A percentile compares a stretch with the other conserved stretches of the same genome.
phyloP scores from a whole-genome alignment of 441 rosid species.

The Pelargonium myrrhifolium region DNA sequence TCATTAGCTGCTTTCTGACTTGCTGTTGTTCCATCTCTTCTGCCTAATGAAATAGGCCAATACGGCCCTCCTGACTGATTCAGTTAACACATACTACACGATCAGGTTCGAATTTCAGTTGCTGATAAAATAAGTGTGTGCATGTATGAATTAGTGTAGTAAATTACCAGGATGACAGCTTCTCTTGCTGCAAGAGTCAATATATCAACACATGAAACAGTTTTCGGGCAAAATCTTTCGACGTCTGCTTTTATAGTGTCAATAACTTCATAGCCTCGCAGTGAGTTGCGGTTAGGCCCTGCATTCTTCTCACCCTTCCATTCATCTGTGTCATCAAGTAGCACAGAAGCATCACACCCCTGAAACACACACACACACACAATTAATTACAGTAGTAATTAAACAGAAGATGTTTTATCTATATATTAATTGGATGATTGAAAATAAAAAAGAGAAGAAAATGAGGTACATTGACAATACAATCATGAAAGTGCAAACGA shows the following conservation, averaged over 20 bases:
- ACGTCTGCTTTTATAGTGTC: conserved; percentile 47
- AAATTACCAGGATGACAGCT: conserved; percentile 42
- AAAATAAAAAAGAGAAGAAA: too few species aligned
- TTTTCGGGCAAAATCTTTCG: conserved; percentile 51
- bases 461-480: conserved; percentile 64
- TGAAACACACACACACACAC: background rate
- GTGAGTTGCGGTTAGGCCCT: conserved; percentile 42
- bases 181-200: conserved; percentile 58
- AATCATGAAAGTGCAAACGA: conserved; percentile 67
- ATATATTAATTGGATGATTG: too few species aligned
- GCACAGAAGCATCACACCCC: conserved; percentile 65
- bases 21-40: conserved; percentile 48
- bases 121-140: too few species aligned
- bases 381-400: too few species aligned
- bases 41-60: conserved; percentile 45
- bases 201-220: conserved; percentile 61
- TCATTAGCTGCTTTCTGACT: conserved; percentile 39
- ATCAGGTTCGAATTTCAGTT: too few species aligned
- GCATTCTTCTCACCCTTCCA: conserved; percentile 44
- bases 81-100: too few species aligned
- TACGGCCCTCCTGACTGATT: conserved; percentile 13
- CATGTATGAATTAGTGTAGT: too few species aligned
- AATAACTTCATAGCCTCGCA: conserved; percentile 56
- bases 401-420: too few species aligned
- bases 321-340: conserved; percentile 41